phyloP scores from a whole-genome alignment of 2,329 filamentous ascomycete genomes.

The Aspergillus sp. region DNA sequence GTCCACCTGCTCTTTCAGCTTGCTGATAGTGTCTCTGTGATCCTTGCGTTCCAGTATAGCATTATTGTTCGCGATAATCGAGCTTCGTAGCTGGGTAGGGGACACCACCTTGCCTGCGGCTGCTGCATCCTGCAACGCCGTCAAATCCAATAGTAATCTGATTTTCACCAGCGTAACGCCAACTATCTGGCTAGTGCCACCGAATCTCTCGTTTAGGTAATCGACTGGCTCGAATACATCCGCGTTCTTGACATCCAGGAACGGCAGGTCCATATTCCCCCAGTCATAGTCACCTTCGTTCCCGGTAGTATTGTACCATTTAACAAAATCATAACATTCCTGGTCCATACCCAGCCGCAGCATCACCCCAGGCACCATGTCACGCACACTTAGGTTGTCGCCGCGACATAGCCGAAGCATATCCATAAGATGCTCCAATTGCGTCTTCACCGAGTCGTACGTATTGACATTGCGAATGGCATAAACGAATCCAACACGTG shows the following conservation, averaged over 20 bases:
- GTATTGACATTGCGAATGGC: constrained; percentile 30
- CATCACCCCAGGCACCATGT: constrained; percentile 37
- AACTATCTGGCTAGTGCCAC: constrained; percentile 12
- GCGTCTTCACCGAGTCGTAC: constrained; percentile 29
- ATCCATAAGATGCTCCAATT: constrained; percentile 38
- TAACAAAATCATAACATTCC: constrained; percentile 48
- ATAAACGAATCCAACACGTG: constrained; percentile 28
- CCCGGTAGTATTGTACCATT: constrained; percentile 38
- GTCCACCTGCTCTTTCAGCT: constrained; percentile 19
- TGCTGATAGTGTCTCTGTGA: constrained; percentile 9
- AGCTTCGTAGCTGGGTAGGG: constrained; percentile 13
- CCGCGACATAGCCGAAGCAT: constrained; percentile 42
- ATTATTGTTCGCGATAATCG: constrained; percentile 14
- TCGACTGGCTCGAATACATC: constrained; percentile 38
- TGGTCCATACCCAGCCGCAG: constrained; percentile 48
- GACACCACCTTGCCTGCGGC: constrained; percentile 17
- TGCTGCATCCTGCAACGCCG: constrained; percentile 17
- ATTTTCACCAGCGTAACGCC: constrained; percentile 33
- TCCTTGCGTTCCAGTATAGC: constrained; percentile 11
- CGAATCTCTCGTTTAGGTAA: constrained; percentile 6
- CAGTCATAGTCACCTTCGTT: constrained; percentile 30
- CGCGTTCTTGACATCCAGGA: constrained; percentile 33
- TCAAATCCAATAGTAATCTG: constrained; percentile 29
- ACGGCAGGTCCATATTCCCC: constrained; percentile 28
- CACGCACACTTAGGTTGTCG: constrained; percentile 44